Percentiles rank a stretch among this genome's conserved stretches.
Evolutionary conservation across 164 flowering plant species (phyloP).

Genomic region (Stephania japonica): DNA sequence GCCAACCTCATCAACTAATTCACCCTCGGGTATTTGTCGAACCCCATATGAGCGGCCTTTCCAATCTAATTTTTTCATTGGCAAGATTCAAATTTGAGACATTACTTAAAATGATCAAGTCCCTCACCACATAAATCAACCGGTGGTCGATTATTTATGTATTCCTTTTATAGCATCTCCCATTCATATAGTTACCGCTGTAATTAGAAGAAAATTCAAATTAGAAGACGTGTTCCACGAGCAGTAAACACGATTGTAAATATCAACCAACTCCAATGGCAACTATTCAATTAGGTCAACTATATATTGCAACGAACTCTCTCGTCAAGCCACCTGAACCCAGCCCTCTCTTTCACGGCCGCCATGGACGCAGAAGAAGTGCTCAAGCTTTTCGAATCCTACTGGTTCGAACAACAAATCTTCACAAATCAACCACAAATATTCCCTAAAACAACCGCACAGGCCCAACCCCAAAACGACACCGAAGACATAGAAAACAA

Average conservation of each 20-base stretch:
- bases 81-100: too few relatives aligned
- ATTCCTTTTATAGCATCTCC: too few relatives aligned
- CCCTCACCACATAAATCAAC: too few relatives aligned
- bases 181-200: too few relatives aligned
- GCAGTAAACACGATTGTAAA: slow-evolving; percentile 2
- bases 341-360: neutral
- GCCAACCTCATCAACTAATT: too few relatives aligned
- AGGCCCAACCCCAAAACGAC: slow-evolving; percentile 14
- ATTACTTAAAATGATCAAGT: too few relatives aligned
- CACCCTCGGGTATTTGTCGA: too few relatives aligned
- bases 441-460: neutral
- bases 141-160: too few relatives aligned
- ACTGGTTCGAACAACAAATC: slow-evolving; percentile 39
- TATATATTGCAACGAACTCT: slow-evolving; percentile 2
- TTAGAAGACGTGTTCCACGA: slow-evolving; percentile 9
- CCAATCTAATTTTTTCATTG: too few relatives aligned
- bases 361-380: slow-evolving; percentile 36
- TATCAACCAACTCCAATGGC: neutral
- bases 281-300: neutral
- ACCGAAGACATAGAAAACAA: slow-evolving; percentile 11
- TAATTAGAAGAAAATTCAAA: neutral
- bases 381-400: slow-evolving; percentile 35
- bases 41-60: too few relatives aligned
- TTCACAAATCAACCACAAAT: slow-evolving; percentile 13
- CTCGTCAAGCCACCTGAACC: neutral